A percentile compares a stretch with the other conserved stretches of the same genome.
These are phyloP conservation scores for Fragaria ananassa DNA, from an alignment of 306 rosid genomes.

Conservation along the genomic window DNA sequence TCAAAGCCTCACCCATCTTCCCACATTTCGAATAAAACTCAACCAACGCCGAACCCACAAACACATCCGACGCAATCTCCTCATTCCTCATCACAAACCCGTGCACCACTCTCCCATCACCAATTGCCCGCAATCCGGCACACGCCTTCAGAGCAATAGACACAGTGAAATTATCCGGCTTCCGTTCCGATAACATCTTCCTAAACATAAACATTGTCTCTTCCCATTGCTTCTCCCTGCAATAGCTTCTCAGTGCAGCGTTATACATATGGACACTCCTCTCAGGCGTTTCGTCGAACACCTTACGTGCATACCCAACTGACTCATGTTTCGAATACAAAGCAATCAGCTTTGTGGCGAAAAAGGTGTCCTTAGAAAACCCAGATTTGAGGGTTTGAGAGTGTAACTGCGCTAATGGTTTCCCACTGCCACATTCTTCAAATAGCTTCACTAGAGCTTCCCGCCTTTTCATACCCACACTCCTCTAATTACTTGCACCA, in stretches of 20 bases:
- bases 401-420: slow-evolving; percentile 45
- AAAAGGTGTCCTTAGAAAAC: slow-evolving; percentile 48
- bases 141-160: slow-evolving; percentile 66
- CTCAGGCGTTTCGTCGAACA: slow-evolving; percentile 57
- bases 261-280: slow-evolving; percentile 58
- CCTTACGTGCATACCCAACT: slow-evolving; percentile 38
- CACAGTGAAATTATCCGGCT: slow-evolving; percentile 55
- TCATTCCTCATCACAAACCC: slow-evolving; percentile 51
- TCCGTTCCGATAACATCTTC: slow-evolving; percentile 25
- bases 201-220: slow-evolving; percentile 43
- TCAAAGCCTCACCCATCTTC: slow-evolving; percentile 47
- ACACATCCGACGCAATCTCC: slow-evolving; percentile 47
- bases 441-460: slow-evolving; percentile 39
- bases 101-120: slow-evolving; percentile 51
- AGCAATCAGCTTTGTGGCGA: slow-evolving; percentile 58
- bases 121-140: slow-evolving; percentile 38
- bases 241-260: slow-evolving; percentile 58
- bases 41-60: slow-evolving; percentile 67
- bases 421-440: slow-evolving; percentile 34
- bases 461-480: slow-evolving; percentile 8
- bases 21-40: slow-evolving; percentile 69
- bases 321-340: slow-evolving; percentile 43
- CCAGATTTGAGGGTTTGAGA: slow-evolving; percentile 48
- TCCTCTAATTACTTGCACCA: neutral
- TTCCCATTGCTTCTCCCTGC: slow-evolving; percentile 44